A percentile compares a stretch with the other conserved stretches of the same genome.
phyloP scores from a whole-genome alignment of 2,329 filamentous ascomycete genomes.

The Cucurbitaria berberidis region DNA sequence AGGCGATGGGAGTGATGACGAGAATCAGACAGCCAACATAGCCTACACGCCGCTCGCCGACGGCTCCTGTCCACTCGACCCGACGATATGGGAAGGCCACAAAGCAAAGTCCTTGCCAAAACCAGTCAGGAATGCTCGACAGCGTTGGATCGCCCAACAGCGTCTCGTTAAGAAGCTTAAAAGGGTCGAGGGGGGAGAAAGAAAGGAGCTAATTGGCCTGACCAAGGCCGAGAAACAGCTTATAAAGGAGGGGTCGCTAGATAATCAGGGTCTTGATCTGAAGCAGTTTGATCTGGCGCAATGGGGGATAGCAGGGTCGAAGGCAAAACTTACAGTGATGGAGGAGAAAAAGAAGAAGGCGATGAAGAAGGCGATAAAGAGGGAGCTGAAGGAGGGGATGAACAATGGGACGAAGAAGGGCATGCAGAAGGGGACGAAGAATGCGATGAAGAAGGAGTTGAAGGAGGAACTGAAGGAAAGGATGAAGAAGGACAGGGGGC shows the following conservation, averaged over 20 bases:
- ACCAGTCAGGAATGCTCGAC: neutral
- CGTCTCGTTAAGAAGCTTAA: neutral
- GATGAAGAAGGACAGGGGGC: neutral
- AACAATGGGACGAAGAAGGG: too few relatives aligned
- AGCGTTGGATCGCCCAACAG: neutral
- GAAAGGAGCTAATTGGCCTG: neutral
- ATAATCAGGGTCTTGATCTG: neutral
- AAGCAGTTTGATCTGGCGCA: neutral
- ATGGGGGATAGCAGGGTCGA: neutral
- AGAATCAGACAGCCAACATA: too few relatives aligned
- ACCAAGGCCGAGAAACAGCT: neutral
- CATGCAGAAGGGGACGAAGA: too few relatives aligned
- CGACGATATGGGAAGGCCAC: neutral
- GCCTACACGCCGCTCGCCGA: too few relatives aligned
- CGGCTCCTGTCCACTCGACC: too few relatives aligned
- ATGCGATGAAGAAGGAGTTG: too few relatives aligned
- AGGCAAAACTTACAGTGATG: neutral
- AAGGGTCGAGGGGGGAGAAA: neutral
- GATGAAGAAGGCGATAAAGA: too few relatives aligned
- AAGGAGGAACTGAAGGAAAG: too few relatives aligned
- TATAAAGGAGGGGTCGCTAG: neutral
- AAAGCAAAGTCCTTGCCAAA: neutral
- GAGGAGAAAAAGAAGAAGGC: too few relatives aligned
- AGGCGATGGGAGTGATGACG: too few relatives aligned
- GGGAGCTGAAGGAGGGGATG: neutral